Conservation (phyloP, 1,284 basidiomycete genomes). For the Ustilago nuda region DNA sequence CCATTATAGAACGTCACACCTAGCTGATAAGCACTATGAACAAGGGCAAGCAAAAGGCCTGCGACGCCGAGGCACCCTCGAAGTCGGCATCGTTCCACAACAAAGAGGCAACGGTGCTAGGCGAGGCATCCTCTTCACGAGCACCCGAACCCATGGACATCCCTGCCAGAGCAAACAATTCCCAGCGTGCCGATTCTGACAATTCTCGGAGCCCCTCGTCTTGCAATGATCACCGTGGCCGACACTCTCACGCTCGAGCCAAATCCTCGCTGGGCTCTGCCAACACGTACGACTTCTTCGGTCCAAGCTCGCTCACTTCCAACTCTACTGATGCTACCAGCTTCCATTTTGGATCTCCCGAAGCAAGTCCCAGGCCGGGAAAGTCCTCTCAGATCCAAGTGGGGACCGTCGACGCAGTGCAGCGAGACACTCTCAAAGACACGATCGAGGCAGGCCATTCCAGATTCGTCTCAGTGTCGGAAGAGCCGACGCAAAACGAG, state of each 20-base stretch:
- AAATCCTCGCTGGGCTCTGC: constrained; percentile 42
- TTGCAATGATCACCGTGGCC: constrained; percentile 6
- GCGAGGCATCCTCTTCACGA: constrained; percentile 12
- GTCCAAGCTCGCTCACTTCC: constrained; percentile 46
- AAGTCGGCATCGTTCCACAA: background rate
- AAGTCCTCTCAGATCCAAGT: background rate
- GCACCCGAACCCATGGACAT: constrained; percentile 16
- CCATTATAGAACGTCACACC: background rate
- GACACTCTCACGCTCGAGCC: constrained; percentile 34
- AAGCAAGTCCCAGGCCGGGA: constrained; percentile 20
- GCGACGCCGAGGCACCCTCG: constrained; percentile 6
- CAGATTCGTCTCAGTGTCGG: background rate
- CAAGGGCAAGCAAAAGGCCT: constrained; percentile 33
- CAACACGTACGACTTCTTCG: constrained; percentile 48
- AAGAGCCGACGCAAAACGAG: background rate
- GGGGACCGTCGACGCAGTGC: background rate
- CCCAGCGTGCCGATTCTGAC: background rate
- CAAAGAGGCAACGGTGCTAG: background rate
- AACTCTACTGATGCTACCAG: constrained; percentile 45
- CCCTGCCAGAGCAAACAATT: constrained; percentile 1
- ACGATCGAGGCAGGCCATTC: constrained; percentile 16
- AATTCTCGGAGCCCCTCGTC: constrained; percentile 3
- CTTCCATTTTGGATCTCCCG: constrained; percentile 40
- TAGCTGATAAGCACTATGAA: constrained; percentile 10
- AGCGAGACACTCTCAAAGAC: constrained; percentile 16